Base-by-base conservation (phyloP, 805 yeast genomes). In the Lipomyces mesembrius region DNA sequence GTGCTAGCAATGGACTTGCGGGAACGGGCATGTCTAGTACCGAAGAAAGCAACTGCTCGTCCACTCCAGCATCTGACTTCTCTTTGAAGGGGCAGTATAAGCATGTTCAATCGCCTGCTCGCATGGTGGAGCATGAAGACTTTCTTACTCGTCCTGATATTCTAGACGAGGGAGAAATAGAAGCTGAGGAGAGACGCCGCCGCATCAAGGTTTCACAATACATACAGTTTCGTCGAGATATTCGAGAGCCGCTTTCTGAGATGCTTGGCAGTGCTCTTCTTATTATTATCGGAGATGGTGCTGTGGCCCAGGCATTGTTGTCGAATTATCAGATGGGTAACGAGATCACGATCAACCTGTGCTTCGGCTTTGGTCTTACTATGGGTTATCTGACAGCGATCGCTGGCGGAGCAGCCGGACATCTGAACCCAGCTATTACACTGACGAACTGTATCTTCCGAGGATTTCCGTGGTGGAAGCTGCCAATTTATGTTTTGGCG, bases 351-450 rank as follows among this genome's bases (percentile, higher is more conserved):
- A 75, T 83, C 61, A 82, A 82, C 2, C 71, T 84, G 52, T 79
- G 82, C n/a, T 84, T 87, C 87, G 88, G 85, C 57, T 77, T 83
- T 49, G 87, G 85, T 0, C 85, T 83, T 51, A 82, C 83, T 72
- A 74, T 84, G 73, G 88, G 87, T 59, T 83, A 83, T 71, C 77
- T 79, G 62, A 77, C 80, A 7, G 79, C 85, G 53, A 20, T 67
- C 35, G 86, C 86, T 66, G 88, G 88, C 70, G 78, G 84, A 62
- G 83, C 87, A 51, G 87, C 87, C 73, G 88, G 84, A n/a, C 88
- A 84, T 74, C 73, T 84, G 66, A 84, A 85, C 74, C 87, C 87
- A 2, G 84, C 85, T 64, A 81, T 84, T 46, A 84, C 87, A 0
- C 60, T 85, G 8, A 74, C 81, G 9, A 78, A 82, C 72, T 84